Percentiles rank a stretch among this genome's conserved stretches.
These are phyloP conservation scores for Hyaloperonospora arabidopsidis DNA, from an alignment of 352 stramenopile species.

Conservation along the genomic window DNA sequence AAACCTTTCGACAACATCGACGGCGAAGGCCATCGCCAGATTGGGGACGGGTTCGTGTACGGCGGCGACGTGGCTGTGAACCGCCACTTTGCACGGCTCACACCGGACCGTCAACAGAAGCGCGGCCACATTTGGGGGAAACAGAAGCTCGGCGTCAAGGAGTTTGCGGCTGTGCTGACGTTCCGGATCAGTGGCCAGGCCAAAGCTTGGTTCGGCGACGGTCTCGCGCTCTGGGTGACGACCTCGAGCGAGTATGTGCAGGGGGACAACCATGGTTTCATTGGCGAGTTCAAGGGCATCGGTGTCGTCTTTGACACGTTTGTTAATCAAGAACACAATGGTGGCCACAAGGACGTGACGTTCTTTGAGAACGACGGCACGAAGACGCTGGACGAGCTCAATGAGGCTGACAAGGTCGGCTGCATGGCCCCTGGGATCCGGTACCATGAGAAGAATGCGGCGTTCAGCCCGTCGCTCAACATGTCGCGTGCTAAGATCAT, in stretches of 20 bases:
- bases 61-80: conserved; percentile 64
- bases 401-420: conserved; percentile 55
- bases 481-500: conserved; percentile 75
- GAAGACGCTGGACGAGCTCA: conserved; percentile 69
- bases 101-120: conserved; percentile 72
- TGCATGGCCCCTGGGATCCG: conserved; percentile 74
- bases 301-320: conserved; percentile 83
- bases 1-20: conserved; percentile 77
- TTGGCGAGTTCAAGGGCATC: conserved; percentile 58
- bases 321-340: conserved; percentile 68
- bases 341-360: conserved; percentile 79
- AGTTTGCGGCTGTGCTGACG: conserved; percentile 73
- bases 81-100: conserved; percentile 75
- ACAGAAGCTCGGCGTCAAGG: conserved; percentile 42
- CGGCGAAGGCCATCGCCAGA: conserved; percentile 43
- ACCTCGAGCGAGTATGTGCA: conserved; percentile 37
- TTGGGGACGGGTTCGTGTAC: conserved; percentile 49
- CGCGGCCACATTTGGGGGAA: conserved; percentile 70
- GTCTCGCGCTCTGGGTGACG: conserved; percentile 76
- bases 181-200: conserved; percentile 81
- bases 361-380: conserved; percentile 75
- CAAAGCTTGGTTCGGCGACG: conserved; percentile 68
- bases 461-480: conserved; percentile 69
- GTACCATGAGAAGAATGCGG: conserved; percentile 75
- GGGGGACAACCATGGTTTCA: conserved; percentile 80